Evolutionary conservation across 2,329 filamentous ascomycete species (phyloP).

Genomic region (Torrubiellomyces zombiae): DNA sequence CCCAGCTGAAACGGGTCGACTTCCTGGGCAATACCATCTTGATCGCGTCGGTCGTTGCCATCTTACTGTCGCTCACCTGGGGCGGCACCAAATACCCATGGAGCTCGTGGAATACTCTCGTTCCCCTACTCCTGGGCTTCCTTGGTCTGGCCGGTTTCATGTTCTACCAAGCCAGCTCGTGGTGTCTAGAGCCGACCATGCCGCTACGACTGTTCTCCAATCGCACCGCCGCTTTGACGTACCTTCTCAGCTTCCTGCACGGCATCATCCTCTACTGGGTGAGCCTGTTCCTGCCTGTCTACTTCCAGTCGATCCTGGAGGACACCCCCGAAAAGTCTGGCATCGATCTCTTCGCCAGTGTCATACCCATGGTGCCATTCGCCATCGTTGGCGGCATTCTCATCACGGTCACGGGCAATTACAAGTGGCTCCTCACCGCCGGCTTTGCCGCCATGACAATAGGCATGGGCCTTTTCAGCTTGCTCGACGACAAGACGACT

Average conservation of each 20-base stretch:
- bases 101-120: constrained; percentile 17
- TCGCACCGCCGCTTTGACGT: constrained; percentile 9
- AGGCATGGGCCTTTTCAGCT: constrained; percentile 23
- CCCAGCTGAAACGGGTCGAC: constrained; percentile 15
- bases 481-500: constrained; percentile 20
- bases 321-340: neutral
- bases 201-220: constrained; percentile 4
- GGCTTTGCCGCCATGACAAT: constrained; percentile 18
- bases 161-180: neutral
- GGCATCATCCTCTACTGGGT: constrained; percentile 8
- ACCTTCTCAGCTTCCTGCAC: constrained; percentile 14
- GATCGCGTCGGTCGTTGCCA: constrained; percentile 14
- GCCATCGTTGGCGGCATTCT: constrained; percentile 10
- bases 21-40: constrained; percentile 22
- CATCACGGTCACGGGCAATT: constrained; percentile 15
- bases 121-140: constrained; percentile 23
- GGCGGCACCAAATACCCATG: constrained; percentile 23
- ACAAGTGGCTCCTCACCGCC: constrained; percentile 14
- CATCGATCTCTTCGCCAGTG: constrained; percentile 11
- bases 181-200: constrained; percentile 2
- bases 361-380: constrained; percentile 12
- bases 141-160: constrained; percentile 10
- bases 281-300: constrained; percentile 26
- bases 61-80: constrained; percentile 16
- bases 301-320: constrained; percentile 21